Base-by-base conservation (phyloP, 1,284 basidiomycete genomes). In the Cryptococcus sp. region DNA sequence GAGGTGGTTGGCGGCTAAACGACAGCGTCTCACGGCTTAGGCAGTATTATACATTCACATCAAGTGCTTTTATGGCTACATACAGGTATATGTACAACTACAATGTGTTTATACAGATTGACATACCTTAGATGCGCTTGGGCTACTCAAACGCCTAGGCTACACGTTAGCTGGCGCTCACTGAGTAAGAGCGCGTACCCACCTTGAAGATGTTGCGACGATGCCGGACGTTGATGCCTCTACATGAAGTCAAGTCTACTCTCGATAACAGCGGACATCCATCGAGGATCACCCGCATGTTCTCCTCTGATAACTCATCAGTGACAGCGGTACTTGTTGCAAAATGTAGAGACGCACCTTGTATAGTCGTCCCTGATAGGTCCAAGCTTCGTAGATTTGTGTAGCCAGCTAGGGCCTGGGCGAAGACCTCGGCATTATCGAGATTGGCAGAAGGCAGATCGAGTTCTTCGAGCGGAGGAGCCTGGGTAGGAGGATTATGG, bases 181-280 rank as follows among this genome's bases (percentile, higher is more conserved):
- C 30, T 35, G 30, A 35, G 7, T 35, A 10, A 39, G 2, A 50
- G 15, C 27, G 3, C 13, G 41, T 16, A 60, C 63, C 22, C 40
- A 68, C 69, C 62, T 65, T 57, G 61, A 73, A 73, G 27, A 73
- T 65, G 38, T 64, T 66, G n/a, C 71, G 53, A n/a, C 71, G 55
- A 52, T 70, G 50, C 25, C 62, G 55, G 19, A 73, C 71, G 38
- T 60, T 64, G 17, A 73, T 58, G 1, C 71, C 69, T 41, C 69
- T 58, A 61, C 71, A 73, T 25, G 64, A 65, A 1, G 69, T 72
- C 46, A 72, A 49, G 50, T 72, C 66, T 25, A 72, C 64, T 17
- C 51, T 39, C 7, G 63, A 64, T 16, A 72, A 35, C 7, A 63
- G 19, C 0, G 51, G 55, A 52, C 70, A 72, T 20, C 25, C 20